Evolutionary conservation across 139 green algal species (phyloP), one percentile per base, ranked within the genome.

Genomic region (Mesotaenium endlicherianum): DNA sequence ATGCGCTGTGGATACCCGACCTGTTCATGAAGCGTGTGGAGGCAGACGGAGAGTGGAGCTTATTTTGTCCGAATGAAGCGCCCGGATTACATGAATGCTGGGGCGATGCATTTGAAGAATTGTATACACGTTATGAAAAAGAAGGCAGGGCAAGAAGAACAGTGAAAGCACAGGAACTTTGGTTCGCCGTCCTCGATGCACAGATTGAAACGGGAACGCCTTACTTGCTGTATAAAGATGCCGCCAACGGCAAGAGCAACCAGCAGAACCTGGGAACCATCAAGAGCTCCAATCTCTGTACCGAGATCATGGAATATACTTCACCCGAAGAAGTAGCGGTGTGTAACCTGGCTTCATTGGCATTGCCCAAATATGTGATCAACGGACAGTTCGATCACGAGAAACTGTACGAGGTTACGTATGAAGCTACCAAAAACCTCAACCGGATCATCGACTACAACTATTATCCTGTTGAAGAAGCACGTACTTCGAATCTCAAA

Each of bases 361-460:
- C 96, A 8, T 92, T 99, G 68, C 95, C 96, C 0, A 57, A 57
- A 8, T 14, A 57, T 14, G 14, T 57, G 8, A 14, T 57, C 47
- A 57, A 57, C 47, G 47, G 47, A 8, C 8, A 57, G 47, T 57
- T 57, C 8, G 47, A 57, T 14, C 8, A 8, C 47, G 47, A 8
- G 8, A 57, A 57, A 14, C 47, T 57, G 47, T 8, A 57, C n/a
- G n/a, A n/a, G n/a, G n/a, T n/a, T 34, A 72, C 60, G 16, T 31
- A 72, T 67, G 80, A 80, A 60, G 93, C 93, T 11, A 96, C 95
- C 0, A 90, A 85, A 79, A 98, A 98, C 91, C 89, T 99, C 30
- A 99, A 99, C 91, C 93, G 94, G 72, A 98, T 98, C 90, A 99
- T 99, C 77, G 96, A 99, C 86, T 88, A 98, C 87, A 99, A 99